Evolutionary conservation across 306 rosid species (phyloP), one percentile per base, ranked within the genome.

Genomic region (Purshia tridentata): DNA sequence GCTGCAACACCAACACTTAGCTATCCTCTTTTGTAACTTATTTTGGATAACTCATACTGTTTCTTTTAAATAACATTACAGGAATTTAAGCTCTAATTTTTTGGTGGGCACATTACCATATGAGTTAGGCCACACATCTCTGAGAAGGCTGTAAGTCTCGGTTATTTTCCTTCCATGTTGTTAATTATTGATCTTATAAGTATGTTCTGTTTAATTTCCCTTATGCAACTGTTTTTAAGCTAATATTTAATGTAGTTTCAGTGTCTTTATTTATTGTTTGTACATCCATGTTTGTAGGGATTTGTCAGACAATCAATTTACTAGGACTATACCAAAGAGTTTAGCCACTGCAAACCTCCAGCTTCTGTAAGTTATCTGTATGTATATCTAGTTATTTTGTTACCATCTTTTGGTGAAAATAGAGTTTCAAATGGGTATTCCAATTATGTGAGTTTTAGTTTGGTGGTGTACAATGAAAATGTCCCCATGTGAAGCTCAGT

Each of bases 1-100:
- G n/a, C n/a, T n/a, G n/a, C n/a, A n/a, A n/a, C n/a, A n/a, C n/a
- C n/a, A n/a, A n/a, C n/a, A n/a, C n/a, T n/a, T n/a, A n/a, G n/a
- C n/a, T n/a, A n/a, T n/a, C n/a, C n/a, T n/a, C n/a, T n/a, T n/a
- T n/a, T n/a, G n/a, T n/a, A n/a, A n/a, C n/a, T n/a, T n/a, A n/a
- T n/a, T n/a, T n/a, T n/a, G n/a, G n/a, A n/a, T n/a, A n/a, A n/a
- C n/a, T n/a, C n/a, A n/a, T n/a, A n/a, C n/a, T n/a, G n/a, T 44
- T 44, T 53, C 53, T n/a, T n/a, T n/a, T n/a, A 11, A 53, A 19
- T 51, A 69, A 78, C 57, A 48, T 52, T 48, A 12, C 84, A 94
- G 98, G 92, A 94, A 94, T 80, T 80, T 94, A 72, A 89, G 93
- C 73, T 82, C 97, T 77, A 94, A 94, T 84, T 78, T 80, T 74